These are phyloP conservation scores for Suillus cothurnatus DNA, from an alignment of 768 basidiomycete species.

Conservation along the genomic window DNA sequence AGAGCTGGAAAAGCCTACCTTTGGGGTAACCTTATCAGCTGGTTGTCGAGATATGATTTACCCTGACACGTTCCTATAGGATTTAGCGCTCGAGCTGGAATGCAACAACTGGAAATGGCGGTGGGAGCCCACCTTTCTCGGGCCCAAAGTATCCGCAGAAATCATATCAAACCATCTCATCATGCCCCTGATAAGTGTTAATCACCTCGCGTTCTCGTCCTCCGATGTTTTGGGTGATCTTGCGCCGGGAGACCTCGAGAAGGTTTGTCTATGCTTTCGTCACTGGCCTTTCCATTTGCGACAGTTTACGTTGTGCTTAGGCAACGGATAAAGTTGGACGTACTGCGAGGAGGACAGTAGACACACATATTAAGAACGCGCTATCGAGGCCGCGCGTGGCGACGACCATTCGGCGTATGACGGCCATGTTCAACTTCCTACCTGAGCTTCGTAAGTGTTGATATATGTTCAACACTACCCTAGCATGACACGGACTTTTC, in stretches of 20 bases:
- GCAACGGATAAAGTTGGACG: conserved; percentile 70
- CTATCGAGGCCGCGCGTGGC: conserved; percentile 69
- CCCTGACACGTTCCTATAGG: conserved; percentile 44
- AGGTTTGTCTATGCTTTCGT: conserved; percentile 42
- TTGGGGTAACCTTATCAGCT: conserved; percentile 47
- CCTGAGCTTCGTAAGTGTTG: conserved; percentile 61
- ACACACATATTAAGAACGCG: conserved; percentile 73
- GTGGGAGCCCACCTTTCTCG: conserved; percentile 74
- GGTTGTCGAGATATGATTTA: conserved; percentile 7
- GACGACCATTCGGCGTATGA: conserved; percentile 68
- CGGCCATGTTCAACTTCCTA: conserved; percentile 69
- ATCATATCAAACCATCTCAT: conserved; percentile 79
- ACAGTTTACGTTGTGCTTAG: conserved; percentile 36
- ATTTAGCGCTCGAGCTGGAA: conserved; percentile 64
- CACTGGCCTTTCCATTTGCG: conserved; percentile 9
- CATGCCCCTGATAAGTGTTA: conserved; percentile 71
- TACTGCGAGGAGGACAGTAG: conserved; percentile 65
- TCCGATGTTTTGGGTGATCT: conserved; percentile 58
- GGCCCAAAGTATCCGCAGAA: conserved; percentile 66
- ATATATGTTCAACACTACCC: conserved; percentile 8
- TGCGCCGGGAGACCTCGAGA: conserved; percentile 62
- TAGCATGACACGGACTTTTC: conserved; percentile 17
- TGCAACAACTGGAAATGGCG: conserved; percentile 69
- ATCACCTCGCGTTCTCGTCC: conserved; percentile 67
- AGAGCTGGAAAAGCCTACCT: conserved; percentile 57